These are phyloP conservation scores for Lagerstroemia speciosa DNA, from an alignment of 345 rosid genomes.

Conservation along the genomic window DNA sequence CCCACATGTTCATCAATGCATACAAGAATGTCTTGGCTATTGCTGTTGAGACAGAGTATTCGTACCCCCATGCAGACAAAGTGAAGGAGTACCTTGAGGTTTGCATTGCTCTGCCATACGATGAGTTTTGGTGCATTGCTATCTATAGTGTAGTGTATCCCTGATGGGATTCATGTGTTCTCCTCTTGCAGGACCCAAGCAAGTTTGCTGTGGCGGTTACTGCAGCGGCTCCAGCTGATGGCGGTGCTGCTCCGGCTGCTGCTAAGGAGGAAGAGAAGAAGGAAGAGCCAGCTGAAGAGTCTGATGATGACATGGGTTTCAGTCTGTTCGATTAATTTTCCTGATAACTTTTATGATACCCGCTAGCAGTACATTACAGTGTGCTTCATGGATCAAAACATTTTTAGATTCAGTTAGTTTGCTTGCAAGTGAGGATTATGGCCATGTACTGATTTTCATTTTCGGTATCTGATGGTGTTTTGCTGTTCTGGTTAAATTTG, in stretches of 20 bases:
- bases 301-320: conserved; percentile 92
- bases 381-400: not conserved
- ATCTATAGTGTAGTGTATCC: not conserved
- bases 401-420: not conserved
- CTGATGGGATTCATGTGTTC: not conserved
- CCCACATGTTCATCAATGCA: conserved; percentile 85
- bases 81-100: conserved; percentile 85
- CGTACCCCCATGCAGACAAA: conserved; percentile 70
- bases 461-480: too few relatives aligned
- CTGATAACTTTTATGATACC: not conserved
- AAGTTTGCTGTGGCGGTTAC: conserved; percentile 55
- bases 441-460: not conserved
- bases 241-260: conserved; percentile 21
- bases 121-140: not conserved
- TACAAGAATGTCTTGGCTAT: conserved; percentile 73
- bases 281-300: conserved; percentile 70
- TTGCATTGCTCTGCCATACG: not conserved
- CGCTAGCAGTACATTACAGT: too few relatives aligned
- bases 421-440: not conserved
- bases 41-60: conserved; percentile 64
- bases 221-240: conserved; percentile 23
- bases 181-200: conserved; percentile 52
- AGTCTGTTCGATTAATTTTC: conserved; percentile 52
- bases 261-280: conserved; percentile 60
- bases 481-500: too few relatives aligned